A percentile compares a stretch with the other conserved stretches of the same genome.
Evolutionary conservation across 2,329 filamentous ascomycete species (phyloP).

Genomic region (Fusarium nygamai): DNA sequence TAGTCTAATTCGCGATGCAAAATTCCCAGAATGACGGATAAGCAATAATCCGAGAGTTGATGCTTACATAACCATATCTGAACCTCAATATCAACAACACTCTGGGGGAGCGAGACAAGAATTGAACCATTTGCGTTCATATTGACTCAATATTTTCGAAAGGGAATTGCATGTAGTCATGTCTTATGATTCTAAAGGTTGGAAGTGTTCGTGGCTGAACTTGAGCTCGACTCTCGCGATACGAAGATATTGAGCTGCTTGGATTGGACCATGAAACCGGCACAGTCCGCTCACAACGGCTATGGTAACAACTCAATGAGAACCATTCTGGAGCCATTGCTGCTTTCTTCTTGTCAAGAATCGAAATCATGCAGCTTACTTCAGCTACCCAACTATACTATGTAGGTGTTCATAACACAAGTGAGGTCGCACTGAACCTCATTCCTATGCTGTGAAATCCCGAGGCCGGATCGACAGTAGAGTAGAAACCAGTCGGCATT

Average conservation of each 20-base stretch:
- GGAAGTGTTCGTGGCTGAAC: background rate
- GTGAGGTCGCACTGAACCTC: background rate
- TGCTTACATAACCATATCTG: slow-evolving; percentile 34
- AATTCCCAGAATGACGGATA: slow-evolving; percentile 37
- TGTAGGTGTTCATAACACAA: background rate
- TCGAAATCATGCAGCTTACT: background rate
- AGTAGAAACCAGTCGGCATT: background rate
- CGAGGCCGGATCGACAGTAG: background rate
- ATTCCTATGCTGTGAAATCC: background rate
- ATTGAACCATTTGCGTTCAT: background rate
- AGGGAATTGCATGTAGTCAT: background rate
- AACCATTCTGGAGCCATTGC: background rate
- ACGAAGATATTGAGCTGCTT: background rate
- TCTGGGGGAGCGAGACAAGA: background rate
- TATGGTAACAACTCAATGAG: background rate
- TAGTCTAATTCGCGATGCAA: slow-evolving; percentile 40
- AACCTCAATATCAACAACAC: background rate
- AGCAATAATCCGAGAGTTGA: slow-evolving; percentile 30
- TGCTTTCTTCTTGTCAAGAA: background rate
- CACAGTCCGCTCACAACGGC: background rate
- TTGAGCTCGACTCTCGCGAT: background rate
- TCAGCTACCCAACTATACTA: background rate
- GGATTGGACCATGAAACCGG: background rate
- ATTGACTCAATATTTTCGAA: background rate
- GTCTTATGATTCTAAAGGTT: background rate